These are phyloP conservation scores for Kwoniella pini DNA, from an alignment of 768 basidiomycete genomes.

Conservation along the genomic window DNA sequence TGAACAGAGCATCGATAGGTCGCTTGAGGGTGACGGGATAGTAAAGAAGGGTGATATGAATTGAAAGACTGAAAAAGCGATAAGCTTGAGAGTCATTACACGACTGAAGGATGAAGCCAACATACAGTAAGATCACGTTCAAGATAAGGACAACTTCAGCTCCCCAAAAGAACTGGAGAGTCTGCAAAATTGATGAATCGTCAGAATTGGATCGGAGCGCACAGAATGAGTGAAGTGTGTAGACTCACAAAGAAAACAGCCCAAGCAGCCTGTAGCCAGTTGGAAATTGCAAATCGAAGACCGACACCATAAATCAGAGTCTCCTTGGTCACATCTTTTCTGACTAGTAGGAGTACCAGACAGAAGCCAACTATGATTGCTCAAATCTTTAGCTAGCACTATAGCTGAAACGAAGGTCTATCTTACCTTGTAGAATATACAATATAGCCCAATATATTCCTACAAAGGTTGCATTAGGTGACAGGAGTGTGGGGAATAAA, in stretches of 20 bases:
- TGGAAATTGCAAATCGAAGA: conserved; percentile 69
- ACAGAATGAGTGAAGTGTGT: neutral
- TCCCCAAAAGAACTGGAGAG: conserved; percentile 72
- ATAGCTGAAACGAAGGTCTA: conserved; percentile 53
- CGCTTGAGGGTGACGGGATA: conserved; percentile 58
- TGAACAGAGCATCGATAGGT: conserved; percentile 76
- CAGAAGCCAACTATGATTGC: conserved; percentile 76
- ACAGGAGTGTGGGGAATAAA: conserved; percentile 60
- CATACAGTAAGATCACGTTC: conserved; percentile 65
- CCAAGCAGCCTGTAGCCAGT: conserved; percentile 79
- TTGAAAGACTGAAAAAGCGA: conserved; percentile 60
- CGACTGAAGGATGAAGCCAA: neutral
- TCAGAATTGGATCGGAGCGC: neutral
- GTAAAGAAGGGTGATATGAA: conserved; percentile 72
- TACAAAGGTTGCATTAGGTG: conserved; percentile 60
- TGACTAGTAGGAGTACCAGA: conserved; percentile 68
- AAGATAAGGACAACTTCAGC: conserved; percentile 74
- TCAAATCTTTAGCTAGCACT: conserved; percentile 56
- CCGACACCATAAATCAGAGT: conserved; percentile 80
- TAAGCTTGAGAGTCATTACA: neutral
- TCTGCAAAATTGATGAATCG: conserved; percentile 54
- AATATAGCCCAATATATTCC: conserved; percentile 54
- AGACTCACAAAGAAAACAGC: conserved; percentile 68
- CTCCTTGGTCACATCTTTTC: conserved; percentile 77
- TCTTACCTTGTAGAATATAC: conserved; percentile 47